Base-by-base conservation (phyloP, 352 stramenopile species). In the Aphanomyces euteiches region DNA sequence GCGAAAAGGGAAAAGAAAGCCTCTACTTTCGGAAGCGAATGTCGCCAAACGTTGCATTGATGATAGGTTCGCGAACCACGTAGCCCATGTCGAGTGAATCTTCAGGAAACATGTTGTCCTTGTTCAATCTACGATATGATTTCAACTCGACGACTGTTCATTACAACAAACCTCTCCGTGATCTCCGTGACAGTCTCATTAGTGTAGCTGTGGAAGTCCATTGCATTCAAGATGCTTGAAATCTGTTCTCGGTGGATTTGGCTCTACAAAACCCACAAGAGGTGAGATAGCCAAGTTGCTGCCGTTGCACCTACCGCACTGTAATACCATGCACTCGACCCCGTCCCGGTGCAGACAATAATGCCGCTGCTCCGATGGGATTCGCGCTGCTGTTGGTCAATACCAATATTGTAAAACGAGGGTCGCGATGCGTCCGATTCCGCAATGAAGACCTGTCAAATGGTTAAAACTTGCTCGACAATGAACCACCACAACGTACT, bases 31-130 rank as follows among this genome's bases (percentile, higher is more conserved):
- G 80, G 76, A 93, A 93, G 56, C 87, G 85, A 67, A 95, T 95
- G 76, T 95, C 85, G 43, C 87, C 87, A 70, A 95, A 95, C 37
- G 87, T 95, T 66, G 85, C 85, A 78, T 95, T 95, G 79, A 95
- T 93, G 68, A 95, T 95, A 17, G 87, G 87, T 56, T 95, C 87
- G 54, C 87, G 87, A 4, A 92, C 84, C 39, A 95, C 79, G 73
- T 90, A 95, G 54, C 87, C 87, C 85, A 95, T 90, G 72, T 95
- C 87, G 7, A 90, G 73, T 41, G 85, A 92, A 66, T 92, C 84
- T 68, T 93, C 87, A 0, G 84, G 65, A 43, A 93, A 95, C 47
- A 92, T 85, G 40, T 91, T 93, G 39, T 90, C 78, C 57, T 91
- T 90, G 73, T 95, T 95, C 67, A 95, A 90, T 54, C 87, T 95